Base-by-base conservation (phyloP, 1,139 yeast genomes). In the Starmera stellimalicola region DNA sequence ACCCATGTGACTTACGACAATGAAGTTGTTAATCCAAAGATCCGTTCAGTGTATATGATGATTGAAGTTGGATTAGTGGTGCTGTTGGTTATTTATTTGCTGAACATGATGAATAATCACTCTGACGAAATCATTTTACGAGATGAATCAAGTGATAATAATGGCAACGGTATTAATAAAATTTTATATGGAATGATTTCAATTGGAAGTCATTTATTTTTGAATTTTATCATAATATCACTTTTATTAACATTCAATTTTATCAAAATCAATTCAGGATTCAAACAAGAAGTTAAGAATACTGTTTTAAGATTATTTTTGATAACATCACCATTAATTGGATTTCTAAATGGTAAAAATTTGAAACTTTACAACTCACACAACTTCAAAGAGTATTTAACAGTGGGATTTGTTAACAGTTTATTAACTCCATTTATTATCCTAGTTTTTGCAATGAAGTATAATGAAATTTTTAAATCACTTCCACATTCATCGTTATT, bases 11-110 rank as follows among this genome's bases (percentile, higher is more conserved):
- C 14, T 22, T 51, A 47, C 25, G 37, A 37, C 14, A 51, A 51
- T 35, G 48, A 45, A 27, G 36, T 51, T 27, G 43, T 50, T 16
- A 43, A 42, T 27, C 50, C 52, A 11, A 22, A 22, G 5, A n/a
- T 22, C 11, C 12, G 12, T 22, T 22, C 25, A n/a, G 8, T 22
- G 11, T 22, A 22, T 22, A 3, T 22, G 25, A 22, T 22, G 25
- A n/a, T 22, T 22, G 14, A 22, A 22, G 25, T 22, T 22, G 25
- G 11, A 22, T 2, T 22, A n/a, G 25, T 22, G 11, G 23, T 11
- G 10, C 8, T 19, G 8, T 22, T 22, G 25, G 3, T 22, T 5
- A 5, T 22, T 22, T 20, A 20, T n/a, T n/a, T n/a, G n/a, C 9
- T 20, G n/a, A 22, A 22, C 12, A n/a, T 22, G 25, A n/a, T 22